Evolutionary conservation across 208 protist genomes (phyloP).

Genomic region (Leptomonas pyrrhocoris): DNA sequence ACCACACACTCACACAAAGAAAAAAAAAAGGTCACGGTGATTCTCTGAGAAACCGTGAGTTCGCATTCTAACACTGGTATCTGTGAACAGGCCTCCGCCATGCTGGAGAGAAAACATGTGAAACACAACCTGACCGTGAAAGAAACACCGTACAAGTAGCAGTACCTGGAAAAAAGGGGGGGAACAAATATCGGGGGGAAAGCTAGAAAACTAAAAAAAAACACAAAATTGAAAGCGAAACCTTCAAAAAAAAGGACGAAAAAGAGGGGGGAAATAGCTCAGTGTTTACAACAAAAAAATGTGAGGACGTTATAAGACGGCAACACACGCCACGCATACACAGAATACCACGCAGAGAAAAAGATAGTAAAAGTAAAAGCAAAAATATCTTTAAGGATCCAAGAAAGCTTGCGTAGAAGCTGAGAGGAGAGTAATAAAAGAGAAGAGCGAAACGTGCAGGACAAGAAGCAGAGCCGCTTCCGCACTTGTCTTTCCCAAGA

Average conservation of each 20-base stretch:
- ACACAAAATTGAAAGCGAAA: neutral
- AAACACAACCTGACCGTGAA: neutral
- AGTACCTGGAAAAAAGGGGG: slow-evolving; percentile 2
- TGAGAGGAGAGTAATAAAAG: slow-evolving; percentile 18
- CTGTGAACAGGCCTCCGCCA: neutral
- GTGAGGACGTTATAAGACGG: slow-evolving; percentile 10
- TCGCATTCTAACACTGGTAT: neutral
- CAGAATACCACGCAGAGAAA: slow-evolving; percentile 24
- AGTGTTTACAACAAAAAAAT: neutral
- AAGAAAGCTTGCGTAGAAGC: slow-evolving; percentile 30
- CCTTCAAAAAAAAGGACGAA: slow-evolving; percentile 5
- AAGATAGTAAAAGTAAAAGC: slow-evolving; percentile 33
- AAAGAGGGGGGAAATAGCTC: slow-evolving; percentile 15
- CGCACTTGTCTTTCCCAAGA: slow-evolving; percentile 3
- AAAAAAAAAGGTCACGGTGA: neutral
- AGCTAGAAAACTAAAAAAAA: slow-evolving; percentile 9
- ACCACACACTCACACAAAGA: neutral
- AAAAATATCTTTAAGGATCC: slow-evolving; percentile 27
- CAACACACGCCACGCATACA: slow-evolving; percentile 13
- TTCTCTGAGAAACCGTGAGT: neutral
- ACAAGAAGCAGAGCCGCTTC: slow-evolving; percentile 22
- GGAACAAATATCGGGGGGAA: neutral
- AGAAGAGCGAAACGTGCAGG: slow-evolving; percentile 17
- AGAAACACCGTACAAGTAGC: neutral
- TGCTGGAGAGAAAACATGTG: neutral